A percentile compares a stretch with the other conserved stretches of the same genome.
Conservation (phyloP, 305 asterid genomes). For the Striga hermonthica region DNA sequence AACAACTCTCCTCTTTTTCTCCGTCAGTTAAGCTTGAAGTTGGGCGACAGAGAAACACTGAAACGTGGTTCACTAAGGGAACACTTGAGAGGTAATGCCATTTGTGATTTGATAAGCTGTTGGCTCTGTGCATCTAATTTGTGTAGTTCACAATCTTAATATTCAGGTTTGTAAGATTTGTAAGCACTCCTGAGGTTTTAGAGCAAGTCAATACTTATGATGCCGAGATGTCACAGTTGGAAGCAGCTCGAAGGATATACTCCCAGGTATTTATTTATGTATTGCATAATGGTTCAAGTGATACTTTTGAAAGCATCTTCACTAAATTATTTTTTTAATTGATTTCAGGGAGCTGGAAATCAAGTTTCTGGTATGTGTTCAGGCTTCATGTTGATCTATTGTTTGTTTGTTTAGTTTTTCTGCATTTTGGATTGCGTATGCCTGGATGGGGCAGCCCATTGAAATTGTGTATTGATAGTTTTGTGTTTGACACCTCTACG, state of each 20-base stretch:
- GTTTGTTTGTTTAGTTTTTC: constrained; percentile 17
- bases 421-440: neutral
- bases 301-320: constrained; percentile 15
- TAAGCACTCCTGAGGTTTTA: constrained; percentile 89
- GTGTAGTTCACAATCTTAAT: constrained; percentile 20
- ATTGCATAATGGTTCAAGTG: constrained; percentile 17
- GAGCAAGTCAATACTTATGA: constrained; percentile 74
- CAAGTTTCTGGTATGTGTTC: constrained; percentile 49
- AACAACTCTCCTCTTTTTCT: constrained; percentile 61
- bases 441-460: constrained; percentile 23
- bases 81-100: constrained; percentile 75
- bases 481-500: neutral
- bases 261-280: constrained; percentile 56
- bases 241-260: constrained; percentile 85
- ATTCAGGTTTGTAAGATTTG: constrained; percentile 88
- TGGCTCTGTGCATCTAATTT: constrained; percentile 19
- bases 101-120: constrained; percentile 29
- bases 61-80: constrained; percentile 84
- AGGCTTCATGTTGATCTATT: neutral
- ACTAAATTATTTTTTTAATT: constrained; percentile 36
- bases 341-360: constrained; percentile 70
- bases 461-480: neutral
- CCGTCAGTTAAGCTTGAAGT: constrained; percentile 77
- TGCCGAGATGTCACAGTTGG: constrained; percentile 90
- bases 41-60: constrained; percentile 49